phyloP scores from a whole-genome alignment of 2,329 filamentous ascomycete genomes.

The Pseudogymnoascus sp. region DNA sequence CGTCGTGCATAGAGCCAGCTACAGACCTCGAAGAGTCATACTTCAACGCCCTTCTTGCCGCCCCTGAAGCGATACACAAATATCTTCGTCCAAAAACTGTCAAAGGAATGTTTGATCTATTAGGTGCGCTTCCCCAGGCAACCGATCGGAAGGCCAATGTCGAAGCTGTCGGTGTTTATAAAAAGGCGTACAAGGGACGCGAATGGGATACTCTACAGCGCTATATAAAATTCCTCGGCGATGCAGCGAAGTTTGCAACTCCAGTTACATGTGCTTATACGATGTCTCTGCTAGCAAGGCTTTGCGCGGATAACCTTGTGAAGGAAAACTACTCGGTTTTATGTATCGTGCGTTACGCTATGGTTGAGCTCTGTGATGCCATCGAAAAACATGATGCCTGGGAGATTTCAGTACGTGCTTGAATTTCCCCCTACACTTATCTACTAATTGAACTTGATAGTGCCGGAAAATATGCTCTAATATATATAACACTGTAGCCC shows the following conservation, averaged over 20 bases:
- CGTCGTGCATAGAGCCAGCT: neutral
- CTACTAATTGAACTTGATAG: constrained; percentile 28
- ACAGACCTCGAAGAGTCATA: neutral
- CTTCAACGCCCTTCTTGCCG: neutral
- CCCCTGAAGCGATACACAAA: neutral
- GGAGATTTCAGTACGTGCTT: constrained; percentile 26
- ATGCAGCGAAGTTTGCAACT: constrained; percentile 23
- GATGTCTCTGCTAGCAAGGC: constrained; percentile 43
- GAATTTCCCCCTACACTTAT: neutral
- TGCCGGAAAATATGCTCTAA: constrained; percentile 43
- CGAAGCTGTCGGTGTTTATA: neutral
- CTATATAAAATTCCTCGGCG: constrained; percentile 20
- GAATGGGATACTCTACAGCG: constrained; percentile 24
- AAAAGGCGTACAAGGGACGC: neutral
- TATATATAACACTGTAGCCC: constrained; percentile 40
- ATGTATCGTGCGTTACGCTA: constrained; percentile 34
- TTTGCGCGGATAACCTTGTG: constrained; percentile 48
- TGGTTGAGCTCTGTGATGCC: constrained; percentile 38
- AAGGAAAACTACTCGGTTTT: constrained; percentile 37
- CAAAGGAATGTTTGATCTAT: constrained; percentile 13
- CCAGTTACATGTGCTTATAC: constrained; percentile 28
- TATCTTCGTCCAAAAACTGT: constrained; percentile 8
- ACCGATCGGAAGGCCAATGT: neutral
- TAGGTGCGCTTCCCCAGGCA: constrained; percentile 11
- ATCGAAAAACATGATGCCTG: constrained; percentile 32